A percentile compares a stretch with the other conserved stretches of the same genome.
Conservation (phyloP, 495 filamentous ascomycete species). For the Clavariopsis aquatica region DNA sequence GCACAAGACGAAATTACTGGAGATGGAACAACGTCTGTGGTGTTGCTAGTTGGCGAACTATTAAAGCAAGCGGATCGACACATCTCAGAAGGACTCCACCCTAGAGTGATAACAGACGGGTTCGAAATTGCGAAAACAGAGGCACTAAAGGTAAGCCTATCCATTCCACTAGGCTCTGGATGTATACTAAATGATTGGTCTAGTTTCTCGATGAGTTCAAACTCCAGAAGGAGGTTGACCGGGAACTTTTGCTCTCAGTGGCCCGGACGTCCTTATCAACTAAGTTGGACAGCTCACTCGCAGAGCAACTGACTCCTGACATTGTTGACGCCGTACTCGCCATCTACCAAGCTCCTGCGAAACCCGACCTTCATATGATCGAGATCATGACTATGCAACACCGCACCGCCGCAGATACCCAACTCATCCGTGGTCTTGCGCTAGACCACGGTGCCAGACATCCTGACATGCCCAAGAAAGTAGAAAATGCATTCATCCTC, state of each 20-base stretch:
- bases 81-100: conserved; percentile 92
- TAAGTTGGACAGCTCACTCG: conserved; percentile 84
- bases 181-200: not conserved
- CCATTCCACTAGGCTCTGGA: not conserved
- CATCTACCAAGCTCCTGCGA: conserved; percentile 85
- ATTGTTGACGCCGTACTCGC: conserved; percentile 95
- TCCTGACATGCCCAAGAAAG: conserved; percentile 95
- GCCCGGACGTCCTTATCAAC: conserved; percentile 93
- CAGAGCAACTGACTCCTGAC: conserved; percentile 84
- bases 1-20: conserved; percentile 98
- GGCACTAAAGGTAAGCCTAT: conserved; percentile 69
- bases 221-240: conserved; percentile 78
- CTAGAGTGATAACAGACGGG: conserved; percentile 93
- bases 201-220: conserved; percentile 97
- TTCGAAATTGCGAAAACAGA: conserved; percentile 97
- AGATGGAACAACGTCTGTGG: conserved; percentile 96
- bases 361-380: conserved; percentile 98
- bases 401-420: conserved; percentile 91
- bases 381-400: conserved; percentile 99
- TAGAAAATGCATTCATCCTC: conserved; percentile 94
- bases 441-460: conserved; percentile 95
- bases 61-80: conserved; percentile 96
- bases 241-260: conserved; percentile 90
- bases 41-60: conserved; percentile 92
- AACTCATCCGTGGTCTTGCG: conserved; percentile 88